phyloP scores from a whole-genome alignment of 371 early-diverging fungal genomes.

The Lichtheimia corymbifera region DNA sequence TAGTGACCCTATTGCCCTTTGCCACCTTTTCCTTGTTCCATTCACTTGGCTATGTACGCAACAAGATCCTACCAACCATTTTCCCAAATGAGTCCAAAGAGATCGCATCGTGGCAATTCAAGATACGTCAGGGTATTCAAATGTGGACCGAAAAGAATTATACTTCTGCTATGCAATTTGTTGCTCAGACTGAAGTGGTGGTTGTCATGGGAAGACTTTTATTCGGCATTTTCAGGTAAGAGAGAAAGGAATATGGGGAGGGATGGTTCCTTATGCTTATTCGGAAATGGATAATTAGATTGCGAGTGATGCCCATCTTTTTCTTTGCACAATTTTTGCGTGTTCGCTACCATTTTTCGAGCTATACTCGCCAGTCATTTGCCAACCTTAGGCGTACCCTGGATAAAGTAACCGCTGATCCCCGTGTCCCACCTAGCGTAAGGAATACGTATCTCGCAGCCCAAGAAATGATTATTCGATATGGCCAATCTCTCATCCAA shows the following conservation, averaged over 20 bases:
- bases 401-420: constrained; percentile 53
- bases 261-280: not conserved
- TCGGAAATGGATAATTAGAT: constrained; percentile 20
- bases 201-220: constrained; percentile 73
- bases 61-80: constrained; percentile 71
- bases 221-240: constrained; percentile 67
- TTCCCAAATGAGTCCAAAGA: constrained; percentile 42
- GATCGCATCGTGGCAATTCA: constrained; percentile 38
- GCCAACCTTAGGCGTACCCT: constrained; percentile 52
- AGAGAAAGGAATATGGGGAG: not conserved
- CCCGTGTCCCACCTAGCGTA: constrained; percentile 61
- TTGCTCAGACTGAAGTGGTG: constrained; percentile 79
- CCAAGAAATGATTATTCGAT: constrained; percentile 54
- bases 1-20: constrained; percentile 84
- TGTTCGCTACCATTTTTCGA: constrained; percentile 79
- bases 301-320: constrained; percentile 75
- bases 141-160: constrained; percentile 74
- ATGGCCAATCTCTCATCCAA: constrained; percentile 58
- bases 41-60: constrained; percentile 74
- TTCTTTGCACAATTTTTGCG: constrained; percentile 84
- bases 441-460: constrained; percentile 53
- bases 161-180: constrained; percentile 67
- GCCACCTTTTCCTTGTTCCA: constrained; percentile 86
- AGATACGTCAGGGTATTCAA: constrained; percentile 59
- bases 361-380: constrained; percentile 69